These are phyloP conservation scores for Tulasnella sp. DNA, from an alignment of 768 basidiomycete genomes.

Conservation along the genomic window DNA sequence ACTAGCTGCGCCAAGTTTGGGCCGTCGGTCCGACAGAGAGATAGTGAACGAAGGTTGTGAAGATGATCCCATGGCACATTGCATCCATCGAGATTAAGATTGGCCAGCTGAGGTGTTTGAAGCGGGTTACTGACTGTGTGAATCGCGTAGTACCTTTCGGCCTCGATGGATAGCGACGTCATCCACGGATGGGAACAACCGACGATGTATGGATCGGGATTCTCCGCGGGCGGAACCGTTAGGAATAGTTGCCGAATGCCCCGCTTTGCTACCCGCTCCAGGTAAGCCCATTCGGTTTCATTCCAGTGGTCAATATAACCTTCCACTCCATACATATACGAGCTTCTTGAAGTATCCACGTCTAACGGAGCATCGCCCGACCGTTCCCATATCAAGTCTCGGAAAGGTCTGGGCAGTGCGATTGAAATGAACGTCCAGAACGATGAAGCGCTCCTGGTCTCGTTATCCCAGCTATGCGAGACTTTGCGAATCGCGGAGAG, in stretches of 20 bases:
- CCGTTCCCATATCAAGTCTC: not conserved
- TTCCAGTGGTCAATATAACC: not conserved
- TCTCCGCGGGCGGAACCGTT: not conserved
- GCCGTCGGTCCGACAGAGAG: not conserved
- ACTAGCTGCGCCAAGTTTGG: not conserved
- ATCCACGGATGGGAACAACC: not conserved
- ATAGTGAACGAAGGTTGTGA: not conserved
- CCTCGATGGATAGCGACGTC: not conserved
- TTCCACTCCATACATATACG: too few relatives aligned
- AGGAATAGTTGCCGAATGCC: not conserved
- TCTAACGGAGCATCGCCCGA: not conserved
- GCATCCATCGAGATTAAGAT: not conserved
- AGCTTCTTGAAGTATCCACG: not conserved
- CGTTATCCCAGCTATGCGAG: not conserved
- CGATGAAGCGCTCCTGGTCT: not conserved
- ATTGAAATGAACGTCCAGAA: not conserved
- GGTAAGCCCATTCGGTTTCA: not conserved
- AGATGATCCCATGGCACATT: not conserved
- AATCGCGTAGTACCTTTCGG: not conserved
- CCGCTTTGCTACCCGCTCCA: not conserved
- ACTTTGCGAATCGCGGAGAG: not conserved
- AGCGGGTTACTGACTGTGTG: not conserved
- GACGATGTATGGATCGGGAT: not conserved
- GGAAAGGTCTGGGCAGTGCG: not conserved
- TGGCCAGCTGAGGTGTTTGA: not conserved